Evolutionary conservation across 768 basidiomycete genomes (phyloP).

Genomic region (Cyclocybe aegerita): DNA sequence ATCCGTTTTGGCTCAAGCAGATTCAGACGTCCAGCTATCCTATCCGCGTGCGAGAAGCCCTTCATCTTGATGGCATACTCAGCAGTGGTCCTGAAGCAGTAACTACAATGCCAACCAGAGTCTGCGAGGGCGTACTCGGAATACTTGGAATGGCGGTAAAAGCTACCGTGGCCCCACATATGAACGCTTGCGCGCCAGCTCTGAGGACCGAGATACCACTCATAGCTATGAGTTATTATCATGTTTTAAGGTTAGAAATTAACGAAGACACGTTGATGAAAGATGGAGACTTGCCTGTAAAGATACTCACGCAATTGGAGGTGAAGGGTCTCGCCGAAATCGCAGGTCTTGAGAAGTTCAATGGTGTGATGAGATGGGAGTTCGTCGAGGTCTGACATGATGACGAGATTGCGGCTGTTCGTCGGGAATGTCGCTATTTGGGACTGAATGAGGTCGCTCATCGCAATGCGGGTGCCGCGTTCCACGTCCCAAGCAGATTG

Average conservation of each 20-base stretch:
- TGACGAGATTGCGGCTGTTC: constrained; percentile 39
- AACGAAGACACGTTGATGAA: background rate
- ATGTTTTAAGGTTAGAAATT: background rate
- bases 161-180: constrained; percentile 39
- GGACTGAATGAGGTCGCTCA: constrained; percentile 44
- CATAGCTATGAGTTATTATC: constrained; percentile 34
- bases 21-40: constrained; percentile 46
- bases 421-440: constrained; percentile 32
- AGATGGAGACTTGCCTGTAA: constrained; percentile 43
- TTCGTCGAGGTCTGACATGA: constrained; percentile 67
- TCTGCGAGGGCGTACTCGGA: constrained; percentile 52
- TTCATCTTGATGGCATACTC: constrained; percentile 62
- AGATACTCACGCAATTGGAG: constrained; percentile 61
- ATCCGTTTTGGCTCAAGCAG: constrained; percentile 51
- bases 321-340: constrained; percentile 52
- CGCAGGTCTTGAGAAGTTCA: constrained; percentile 49
- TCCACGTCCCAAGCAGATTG: constrained; percentile 54
- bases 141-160: constrained; percentile 51
- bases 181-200: constrained; percentile 60
- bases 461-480: constrained; percentile 42
- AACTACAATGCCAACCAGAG: constrained; percentile 71
- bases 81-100: constrained; percentile 58
- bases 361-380: constrained; percentile 54
- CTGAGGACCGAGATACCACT: constrained; percentile 54
- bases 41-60: constrained; percentile 63